Base-by-base conservation (phyloP, 441 rosid species). In the Pelargonium australe region DNA sequence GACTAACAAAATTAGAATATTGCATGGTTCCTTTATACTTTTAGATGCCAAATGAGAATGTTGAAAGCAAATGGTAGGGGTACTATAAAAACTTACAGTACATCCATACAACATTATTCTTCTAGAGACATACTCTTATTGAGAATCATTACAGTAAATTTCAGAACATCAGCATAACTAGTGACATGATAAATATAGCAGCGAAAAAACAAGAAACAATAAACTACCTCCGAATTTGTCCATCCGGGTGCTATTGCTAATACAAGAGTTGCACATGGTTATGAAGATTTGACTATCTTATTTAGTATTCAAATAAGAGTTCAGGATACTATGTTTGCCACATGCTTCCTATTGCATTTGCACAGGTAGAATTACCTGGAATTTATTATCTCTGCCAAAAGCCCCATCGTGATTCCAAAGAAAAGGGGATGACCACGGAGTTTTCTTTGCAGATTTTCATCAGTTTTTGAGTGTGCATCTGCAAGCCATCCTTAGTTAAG, bases 341-440 rank as follows among this genome's bases (percentile, higher is more conserved):
- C 67, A 57, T 66, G 70, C 68, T 37, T 44, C 45, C 61, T 72
- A 28, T 49, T 34, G 72, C 68, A 69, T n/a, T 60, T 64, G 12
- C 43, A 64, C 58, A 63, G n/a, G 63, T 71, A 74, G 69, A 66
- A 69, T 78, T 83, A 95, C 99, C 99, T 89, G 61, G 99, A 95
- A 86, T 95, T 95, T 78, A 95, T 90, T 70, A 95, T 81, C 87
- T 95, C 99, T 13, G 98, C 99, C 71, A 95, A 83, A 70, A 95
- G 81, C 74, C 99, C 96, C 98, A 95, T 83, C 44, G 97, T 75
- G 57, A 92, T 82, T 73, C 96, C 97, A 80, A 90, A 90, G 83
- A 95, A 92, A 77, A 95, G 95, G 5, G 96, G 94, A 85, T 90
- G 99, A 58, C 82, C 64, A 17, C 85, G 86, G 68, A 95, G 92